phyloP scores from a whole-genome alignment of 148 eudicot species.

The Fagopyrum tataricum region DNA sequence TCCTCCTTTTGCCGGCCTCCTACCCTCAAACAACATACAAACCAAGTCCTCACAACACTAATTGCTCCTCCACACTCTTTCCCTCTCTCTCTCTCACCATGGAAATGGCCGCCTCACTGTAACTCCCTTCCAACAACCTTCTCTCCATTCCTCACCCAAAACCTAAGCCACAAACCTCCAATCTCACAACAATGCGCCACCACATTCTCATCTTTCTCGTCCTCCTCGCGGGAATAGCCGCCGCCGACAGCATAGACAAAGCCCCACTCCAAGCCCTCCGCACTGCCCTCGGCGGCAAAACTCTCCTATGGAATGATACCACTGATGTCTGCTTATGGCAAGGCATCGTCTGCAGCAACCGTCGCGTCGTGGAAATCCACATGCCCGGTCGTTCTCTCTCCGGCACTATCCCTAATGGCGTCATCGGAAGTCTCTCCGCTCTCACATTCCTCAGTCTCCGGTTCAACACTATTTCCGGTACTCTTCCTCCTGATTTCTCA shows the following conservation, averaged over 20 bases:
- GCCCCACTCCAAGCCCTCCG: constrained; percentile 31
- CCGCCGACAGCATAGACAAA: constrained; percentile 25
- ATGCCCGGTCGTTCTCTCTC: constrained; percentile 35
- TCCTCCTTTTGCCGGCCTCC: neutral
- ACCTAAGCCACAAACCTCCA: neutral
- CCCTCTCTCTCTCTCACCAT: neutral
- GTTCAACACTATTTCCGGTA: constrained; percentile 29
- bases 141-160: neutral
- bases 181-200: neutral
- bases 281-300: constrained; percentile 22
- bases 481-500: constrained; percentile 34
- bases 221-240: constrained; percentile 7
- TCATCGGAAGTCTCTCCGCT: constrained; percentile 29
- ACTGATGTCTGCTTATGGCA: constrained; percentile 30
- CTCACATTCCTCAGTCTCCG: constrained; percentile 46
- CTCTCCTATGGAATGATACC: constrained; percentile 24
- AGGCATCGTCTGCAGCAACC: constrained; percentile 27
- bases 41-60: neutral
- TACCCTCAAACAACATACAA: neutral
- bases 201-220: constrained; percentile 9
- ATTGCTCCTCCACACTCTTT: constrained; percentile 4
- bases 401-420: constrained; percentile 24
- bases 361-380: constrained; percentile 29
- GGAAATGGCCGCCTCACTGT: constrained; percentile 9
- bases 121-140: neutral